Conservation (phyloP, 129 eudicot species). For the Gnaphalium uliginosum region DNA sequence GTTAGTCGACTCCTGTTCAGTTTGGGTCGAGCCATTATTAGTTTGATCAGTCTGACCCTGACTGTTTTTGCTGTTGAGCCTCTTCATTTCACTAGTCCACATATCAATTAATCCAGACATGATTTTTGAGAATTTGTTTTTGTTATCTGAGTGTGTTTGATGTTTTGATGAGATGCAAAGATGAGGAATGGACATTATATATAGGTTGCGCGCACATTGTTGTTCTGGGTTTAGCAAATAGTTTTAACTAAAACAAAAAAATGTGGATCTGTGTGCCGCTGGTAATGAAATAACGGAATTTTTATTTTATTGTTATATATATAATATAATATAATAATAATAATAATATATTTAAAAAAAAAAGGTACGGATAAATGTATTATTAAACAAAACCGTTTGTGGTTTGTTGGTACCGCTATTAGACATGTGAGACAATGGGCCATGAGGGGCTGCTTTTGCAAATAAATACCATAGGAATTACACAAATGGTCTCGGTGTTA, state of each 20-base stretch:
- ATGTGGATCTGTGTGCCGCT: not conserved
- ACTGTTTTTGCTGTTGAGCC: conserved; percentile 10
- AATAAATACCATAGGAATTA: too few species aligned
- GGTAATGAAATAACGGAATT: not conserved
- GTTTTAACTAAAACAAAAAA: not conserved
- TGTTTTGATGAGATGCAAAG: conserved; percentile 14
- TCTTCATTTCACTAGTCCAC: conserved; percentile 40
- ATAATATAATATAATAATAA: too few species aligned
- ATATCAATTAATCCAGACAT: conserved; percentile 43
- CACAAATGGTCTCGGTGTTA: too few species aligned
- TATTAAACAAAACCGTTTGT: conserved; percentile 5
- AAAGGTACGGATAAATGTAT: conserved; percentile 2
- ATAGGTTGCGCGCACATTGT: not conserved
- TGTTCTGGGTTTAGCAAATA: not conserved
- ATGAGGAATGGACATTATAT: not conserved
- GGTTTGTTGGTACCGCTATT: not conserved
- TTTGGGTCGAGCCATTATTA: conserved; percentile 16
- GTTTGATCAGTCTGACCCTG: not conserved
- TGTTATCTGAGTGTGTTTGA: not conserved
- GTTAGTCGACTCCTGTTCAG: not conserved
- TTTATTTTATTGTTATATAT: too few species aligned
- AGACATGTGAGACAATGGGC: too few species aligned
- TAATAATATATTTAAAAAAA: too few species aligned
- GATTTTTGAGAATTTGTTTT: not conserved
- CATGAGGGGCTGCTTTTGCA: too few species aligned